Evolutionary conservation across 371 early-diverging fungal genomes (phyloP).

Genomic region (Mucor indicus): DNA sequence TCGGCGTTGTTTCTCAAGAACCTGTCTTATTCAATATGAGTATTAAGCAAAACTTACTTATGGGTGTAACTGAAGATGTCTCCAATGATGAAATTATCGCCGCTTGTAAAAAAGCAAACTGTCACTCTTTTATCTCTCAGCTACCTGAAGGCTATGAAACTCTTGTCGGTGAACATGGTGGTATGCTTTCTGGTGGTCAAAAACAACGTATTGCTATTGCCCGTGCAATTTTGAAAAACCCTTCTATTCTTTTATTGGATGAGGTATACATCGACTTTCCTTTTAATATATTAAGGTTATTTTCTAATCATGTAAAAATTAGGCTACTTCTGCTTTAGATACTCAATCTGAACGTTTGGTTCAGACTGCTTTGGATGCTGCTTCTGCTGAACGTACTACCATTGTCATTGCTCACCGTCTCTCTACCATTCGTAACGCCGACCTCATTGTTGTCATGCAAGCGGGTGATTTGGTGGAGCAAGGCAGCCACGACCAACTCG

Average conservation of each 20-base stretch:
- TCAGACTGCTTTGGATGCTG: slow-evolving; percentile 77
- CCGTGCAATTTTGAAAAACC: slow-evolving; percentile 47
- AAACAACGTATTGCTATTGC: slow-evolving; percentile 51
- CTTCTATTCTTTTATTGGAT: slow-evolving; percentile 43
- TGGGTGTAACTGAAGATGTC: slow-evolving; percentile 53
- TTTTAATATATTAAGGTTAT: slow-evolving; percentile 14
- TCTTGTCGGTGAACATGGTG: slow-evolving; percentile 65
- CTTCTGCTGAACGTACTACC: slow-evolving; percentile 77
- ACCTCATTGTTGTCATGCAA: slow-evolving; percentile 80
- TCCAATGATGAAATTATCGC: slow-evolving; percentile 60
- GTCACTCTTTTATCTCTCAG: slow-evolving; percentile 73
- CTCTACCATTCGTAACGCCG: slow-evolving; percentile 78
- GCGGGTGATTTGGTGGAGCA: slow-evolving; percentile 69
- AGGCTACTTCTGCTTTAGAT: slow-evolving; percentile 79
- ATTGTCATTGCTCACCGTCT: slow-evolving; percentile 92
- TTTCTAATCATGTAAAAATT: neutral
- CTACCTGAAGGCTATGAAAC: slow-evolving; percentile 79
- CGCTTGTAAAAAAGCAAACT: slow-evolving; percentile 65
- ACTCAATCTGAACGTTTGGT: slow-evolving; percentile 80
- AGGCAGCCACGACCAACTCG: slow-evolving; percentile 70
- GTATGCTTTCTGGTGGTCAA: slow-evolving; percentile 81
- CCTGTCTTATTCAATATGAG: slow-evolving; percentile 86
- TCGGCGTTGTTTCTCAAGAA: slow-evolving; percentile 88
- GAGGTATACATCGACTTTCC: slow-evolving; percentile 29
- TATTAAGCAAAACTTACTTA: slow-evolving; percentile 77